phyloP scores from a whole-genome alignment of 1,284 basidiomycete genomes.

The Irpex lacteus region DNA sequence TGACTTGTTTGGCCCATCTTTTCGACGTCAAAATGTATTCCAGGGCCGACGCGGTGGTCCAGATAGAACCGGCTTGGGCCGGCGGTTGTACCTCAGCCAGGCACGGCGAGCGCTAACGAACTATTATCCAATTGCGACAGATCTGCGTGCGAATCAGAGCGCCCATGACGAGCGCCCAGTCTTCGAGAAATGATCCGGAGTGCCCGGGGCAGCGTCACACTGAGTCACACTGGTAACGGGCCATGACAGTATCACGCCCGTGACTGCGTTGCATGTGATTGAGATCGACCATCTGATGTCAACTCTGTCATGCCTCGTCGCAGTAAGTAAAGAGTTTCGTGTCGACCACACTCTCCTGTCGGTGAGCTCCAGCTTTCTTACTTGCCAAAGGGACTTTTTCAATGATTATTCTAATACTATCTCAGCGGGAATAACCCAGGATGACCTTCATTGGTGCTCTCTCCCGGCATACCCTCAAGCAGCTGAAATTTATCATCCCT shows the following conservation, averaged over 20 bases:
- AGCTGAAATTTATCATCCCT: conserved; percentile 72
- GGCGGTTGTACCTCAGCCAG: too few species aligned
- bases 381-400: neutral
- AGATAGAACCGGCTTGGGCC: too few species aligned
- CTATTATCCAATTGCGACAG: too few species aligned
- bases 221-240: neutral
- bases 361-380: neutral
- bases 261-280: conserved; percentile 1
- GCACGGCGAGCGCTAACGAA: too few species aligned
- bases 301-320: neutral
- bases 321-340: neutral
- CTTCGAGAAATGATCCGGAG: too few species aligned
- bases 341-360: neutral
- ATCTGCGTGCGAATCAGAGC: too few species aligned
- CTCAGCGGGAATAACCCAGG: neutral
- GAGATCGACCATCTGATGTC: conserved; percentile 1
- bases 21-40: too few species aligned
- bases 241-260: neutral
- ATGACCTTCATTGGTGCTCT: conserved; percentile 19
- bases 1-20: too few species aligned
- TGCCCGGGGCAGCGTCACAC: neutral
- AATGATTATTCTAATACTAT: neutral
- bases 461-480: conserved; percentile 52
- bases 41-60: too few species aligned
- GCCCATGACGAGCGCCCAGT: too few species aligned